Conservation (phyloP, 2,329 filamentous ascomycete genomes). For the Colletotrichum endophyticum region DNA sequence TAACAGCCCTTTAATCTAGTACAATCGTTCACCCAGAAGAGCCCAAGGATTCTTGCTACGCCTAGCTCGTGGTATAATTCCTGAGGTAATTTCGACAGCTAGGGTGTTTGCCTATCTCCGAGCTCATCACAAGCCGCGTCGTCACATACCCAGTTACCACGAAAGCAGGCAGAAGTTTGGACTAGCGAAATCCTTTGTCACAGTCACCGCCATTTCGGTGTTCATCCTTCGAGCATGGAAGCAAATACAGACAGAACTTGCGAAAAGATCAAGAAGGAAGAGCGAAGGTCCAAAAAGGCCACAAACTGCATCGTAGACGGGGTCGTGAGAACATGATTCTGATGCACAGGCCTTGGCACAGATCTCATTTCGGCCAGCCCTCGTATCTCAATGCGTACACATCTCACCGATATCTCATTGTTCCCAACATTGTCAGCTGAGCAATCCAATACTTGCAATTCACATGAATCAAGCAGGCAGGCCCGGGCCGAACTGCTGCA, state of each 20-base stretch:
- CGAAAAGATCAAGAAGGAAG: background rate
- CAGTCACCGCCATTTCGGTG: background rate
- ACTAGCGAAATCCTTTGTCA: background rate
- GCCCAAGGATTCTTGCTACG: background rate
- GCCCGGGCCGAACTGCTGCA: background rate
- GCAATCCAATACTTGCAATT: background rate
- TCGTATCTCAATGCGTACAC: background rate
- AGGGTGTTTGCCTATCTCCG: background rate
- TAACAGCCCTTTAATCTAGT: background rate
- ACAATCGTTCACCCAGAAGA: background rate
- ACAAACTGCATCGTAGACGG: background rate
- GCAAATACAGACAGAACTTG: background rate
- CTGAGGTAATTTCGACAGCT: background rate
- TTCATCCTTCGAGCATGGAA: background rate
- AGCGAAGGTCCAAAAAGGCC: too few species aligned
- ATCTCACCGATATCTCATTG: background rate
- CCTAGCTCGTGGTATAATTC: background rate
- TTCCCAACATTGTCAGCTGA: background rate
- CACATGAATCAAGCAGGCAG: background rate
- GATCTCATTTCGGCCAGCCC: background rate
- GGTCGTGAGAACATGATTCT: background rate
- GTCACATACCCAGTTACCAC: background rate
- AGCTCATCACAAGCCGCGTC: background rate
- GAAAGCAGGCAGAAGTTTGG: background rate
- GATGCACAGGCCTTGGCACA: background rate